Evolutionary conservation across 208 protist genomes (phyloP).

Genomic region (Crithidia thermophila): DNA sequence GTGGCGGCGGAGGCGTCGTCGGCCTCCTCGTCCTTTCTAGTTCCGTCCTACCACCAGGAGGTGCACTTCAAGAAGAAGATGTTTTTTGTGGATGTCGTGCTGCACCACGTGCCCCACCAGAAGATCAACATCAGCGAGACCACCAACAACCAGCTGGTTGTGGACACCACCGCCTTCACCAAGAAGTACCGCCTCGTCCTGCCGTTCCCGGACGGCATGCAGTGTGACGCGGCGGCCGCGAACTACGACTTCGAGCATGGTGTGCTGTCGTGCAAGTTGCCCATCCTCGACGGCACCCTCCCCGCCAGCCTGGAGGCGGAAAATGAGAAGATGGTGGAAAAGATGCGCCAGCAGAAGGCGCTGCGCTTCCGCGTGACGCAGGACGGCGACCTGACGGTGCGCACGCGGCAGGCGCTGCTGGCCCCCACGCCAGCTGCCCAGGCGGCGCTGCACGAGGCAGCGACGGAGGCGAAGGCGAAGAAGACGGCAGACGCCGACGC

Average conservation of each 20-base stretch:
- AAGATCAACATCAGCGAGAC: conserved; percentile 80
- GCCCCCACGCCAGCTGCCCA: conserved; percentile 31
- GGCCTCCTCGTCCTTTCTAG: conserved; percentile 25
- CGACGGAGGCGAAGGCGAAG: conserved; percentile 30
- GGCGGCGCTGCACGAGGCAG: conserved; percentile 21
- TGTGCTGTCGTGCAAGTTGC: conserved; percentile 70
- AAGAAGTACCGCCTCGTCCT: conserved; percentile 85
- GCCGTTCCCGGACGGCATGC: conserved; percentile 69
- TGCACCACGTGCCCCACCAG: conserved; percentile 76
- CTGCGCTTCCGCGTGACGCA: conserved; percentile 73
- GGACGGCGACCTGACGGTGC: conserved; percentile 82
- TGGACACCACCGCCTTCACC: conserved; percentile 78
- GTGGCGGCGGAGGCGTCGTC: conserved; percentile 9
- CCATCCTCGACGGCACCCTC: conserved; percentile 64
- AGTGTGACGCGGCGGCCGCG: conserved; percentile 46
- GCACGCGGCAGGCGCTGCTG: conserved; percentile 72
- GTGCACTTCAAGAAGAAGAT: conserved; percentile 85
- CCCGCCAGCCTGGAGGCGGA: conserved; percentile 46
- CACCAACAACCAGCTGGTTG: conserved; percentile 48
- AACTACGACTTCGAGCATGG: conserved; percentile 64
- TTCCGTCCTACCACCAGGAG: conserved; percentile 70
- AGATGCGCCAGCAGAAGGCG: conserved; percentile 60
- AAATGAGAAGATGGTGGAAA: conserved; percentile 54
- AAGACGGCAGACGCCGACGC: conserved; percentile 7
- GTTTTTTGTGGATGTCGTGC: conserved; percentile 71